Percentiles rank a stretch among this genome's conserved stretches.
Evolutionary conservation across 2,329 filamentous ascomycete species (phyloP).

Genomic region (Teratosphaeria nubilosa): DNA sequence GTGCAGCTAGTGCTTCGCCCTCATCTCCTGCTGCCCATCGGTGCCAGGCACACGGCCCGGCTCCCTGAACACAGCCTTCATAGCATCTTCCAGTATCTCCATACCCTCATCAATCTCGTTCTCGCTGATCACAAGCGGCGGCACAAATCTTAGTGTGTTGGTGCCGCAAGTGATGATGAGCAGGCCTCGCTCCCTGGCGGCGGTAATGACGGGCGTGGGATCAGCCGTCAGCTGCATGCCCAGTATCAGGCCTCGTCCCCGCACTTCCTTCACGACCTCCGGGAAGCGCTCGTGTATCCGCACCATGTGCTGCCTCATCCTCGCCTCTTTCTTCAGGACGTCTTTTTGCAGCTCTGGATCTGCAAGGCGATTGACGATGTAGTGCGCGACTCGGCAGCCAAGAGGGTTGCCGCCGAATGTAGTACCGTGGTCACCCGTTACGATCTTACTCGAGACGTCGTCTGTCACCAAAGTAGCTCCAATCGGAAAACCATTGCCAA

Average conservation of each 20-base stretch:
- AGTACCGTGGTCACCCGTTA: constrained; percentile 78
- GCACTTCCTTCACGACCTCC: constrained; percentile 62
- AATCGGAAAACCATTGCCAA: constrained; percentile 94
- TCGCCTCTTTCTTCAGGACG: constrained; percentile 57
- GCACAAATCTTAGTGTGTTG: constrained; percentile 87
- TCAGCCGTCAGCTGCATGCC: constrained; percentile 74
- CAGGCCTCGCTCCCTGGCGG: constrained; percentile 76
- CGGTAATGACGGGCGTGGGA: constrained; percentile 65
- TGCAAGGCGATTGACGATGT: constrained; percentile 70
- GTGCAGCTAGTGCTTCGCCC: neutral
- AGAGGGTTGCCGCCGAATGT: constrained; percentile 91
- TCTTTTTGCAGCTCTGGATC: constrained; percentile 58
- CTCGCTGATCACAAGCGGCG: constrained; percentile 69
- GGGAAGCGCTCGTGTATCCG: constrained; percentile 53
- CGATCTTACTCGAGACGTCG: constrained; percentile 58
- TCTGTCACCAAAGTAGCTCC: constrained; percentile 65
- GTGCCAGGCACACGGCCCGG: constrained; percentile 28
- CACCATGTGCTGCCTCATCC: constrained; percentile 50
- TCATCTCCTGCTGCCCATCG: constrained; percentile 37
- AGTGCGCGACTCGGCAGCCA: constrained; percentile 71
- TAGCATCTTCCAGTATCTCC: constrained; percentile 60
- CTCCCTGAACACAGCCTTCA: constrained; percentile 42
- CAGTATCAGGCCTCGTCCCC: constrained; percentile 76
- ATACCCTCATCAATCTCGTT: constrained; percentile 72
- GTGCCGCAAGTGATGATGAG: constrained; percentile 86